Conservation (phyloP, 352 stramenopile genomes). For the Phytophthora macrochlamydospora region DNA sequence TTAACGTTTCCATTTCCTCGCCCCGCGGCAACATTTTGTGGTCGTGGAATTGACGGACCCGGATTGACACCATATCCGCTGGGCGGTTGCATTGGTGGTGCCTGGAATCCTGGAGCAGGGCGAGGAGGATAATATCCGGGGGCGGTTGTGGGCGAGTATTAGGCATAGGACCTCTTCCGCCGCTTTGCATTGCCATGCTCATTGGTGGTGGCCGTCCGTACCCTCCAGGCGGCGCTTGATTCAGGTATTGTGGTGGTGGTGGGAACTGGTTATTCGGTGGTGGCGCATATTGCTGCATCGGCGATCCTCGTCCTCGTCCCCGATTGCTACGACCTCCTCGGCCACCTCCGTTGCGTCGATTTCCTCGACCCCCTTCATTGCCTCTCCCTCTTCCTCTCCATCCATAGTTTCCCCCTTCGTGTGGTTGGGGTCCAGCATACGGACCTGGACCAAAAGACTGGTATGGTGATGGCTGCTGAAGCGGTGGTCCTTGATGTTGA, state of each 20-base stretch:
- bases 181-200: conserved; percentile 25
- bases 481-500: conserved; percentile 22
- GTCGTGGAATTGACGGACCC: conserved; percentile 19
- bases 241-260: conserved; percentile 1
- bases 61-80: conserved; percentile 17
- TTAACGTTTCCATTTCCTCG: conserved; percentile 23
- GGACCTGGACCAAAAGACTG: conserved; percentile 8
- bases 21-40: conserved; percentile 16
- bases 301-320: conserved; percentile 31
- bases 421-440: conserved; percentile 18
- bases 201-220: conserved; percentile 24
- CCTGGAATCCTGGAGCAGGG: conserved; percentile 15
- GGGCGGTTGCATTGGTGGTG: conserved; percentile 17
- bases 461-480: conserved; percentile 17
- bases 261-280: conserved; percentile 28
- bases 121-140: conserved; percentile 23
- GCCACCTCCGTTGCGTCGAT: conserved; percentile 28
- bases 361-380: conserved; percentile 33
- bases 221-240: conserved; percentile 21
- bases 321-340: conserved; percentile 35
- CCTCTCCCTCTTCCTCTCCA: conserved; percentile 47
- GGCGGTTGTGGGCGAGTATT: conserved; percentile 7
- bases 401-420: conserved; percentile 19
- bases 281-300: conserved; percentile 23
- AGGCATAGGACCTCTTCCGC: conserved; percentile 9